Evolutionary conservation across 2,329 filamentous ascomycete species (phyloP), one percentile per base, ranked within the genome.

Genomic region (Stagonosporopsis vannaccii): DNA sequence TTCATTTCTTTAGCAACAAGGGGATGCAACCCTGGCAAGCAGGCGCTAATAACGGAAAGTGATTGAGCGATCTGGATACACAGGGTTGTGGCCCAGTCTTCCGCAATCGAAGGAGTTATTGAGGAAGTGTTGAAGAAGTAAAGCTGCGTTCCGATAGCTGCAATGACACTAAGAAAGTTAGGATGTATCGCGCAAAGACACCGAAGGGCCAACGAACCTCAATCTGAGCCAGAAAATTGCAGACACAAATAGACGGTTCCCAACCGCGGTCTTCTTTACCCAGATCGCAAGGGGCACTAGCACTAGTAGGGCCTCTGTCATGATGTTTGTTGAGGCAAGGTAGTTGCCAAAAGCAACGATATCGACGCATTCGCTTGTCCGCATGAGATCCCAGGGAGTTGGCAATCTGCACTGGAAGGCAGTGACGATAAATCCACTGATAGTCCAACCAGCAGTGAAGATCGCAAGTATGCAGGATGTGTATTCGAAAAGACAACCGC

Each of bases 51-150:
- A 52, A 73, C 46, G 35, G 68, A 67, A 11, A 73, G 63, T 6
- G 70, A 67, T 36, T 73, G 70, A 20, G 69, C 66, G 17, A 71
- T 59, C 33, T 72, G 69, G 28, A 67, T 47, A 51, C 64, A 68
- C 1, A 73, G 59, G 3, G 59, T 59, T 0, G 52, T 56, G 4
- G 56, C 58, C 69, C 68, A 73, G 36, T 55, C 61, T 22, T 59
- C 26, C 39, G 59, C 61, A 9, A 63, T 62, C n/a, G 55, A 53
- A 33, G 66, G 59, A 8, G 57, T 55, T 2, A 25, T 7, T 6
- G 17, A 7, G 17, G 57, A 51, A 2, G 35, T 44, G 51, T 71
- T 72, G 59, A 67, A 67, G 42, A 68, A 65, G 36, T 62, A 54
- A 0, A 72, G 55, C 35, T 72, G 67, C 0, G 58, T 55, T 30